Conservation (phyloP, 1,284 basidiomycete species). For the Sporisorium graminicola region DNA sequence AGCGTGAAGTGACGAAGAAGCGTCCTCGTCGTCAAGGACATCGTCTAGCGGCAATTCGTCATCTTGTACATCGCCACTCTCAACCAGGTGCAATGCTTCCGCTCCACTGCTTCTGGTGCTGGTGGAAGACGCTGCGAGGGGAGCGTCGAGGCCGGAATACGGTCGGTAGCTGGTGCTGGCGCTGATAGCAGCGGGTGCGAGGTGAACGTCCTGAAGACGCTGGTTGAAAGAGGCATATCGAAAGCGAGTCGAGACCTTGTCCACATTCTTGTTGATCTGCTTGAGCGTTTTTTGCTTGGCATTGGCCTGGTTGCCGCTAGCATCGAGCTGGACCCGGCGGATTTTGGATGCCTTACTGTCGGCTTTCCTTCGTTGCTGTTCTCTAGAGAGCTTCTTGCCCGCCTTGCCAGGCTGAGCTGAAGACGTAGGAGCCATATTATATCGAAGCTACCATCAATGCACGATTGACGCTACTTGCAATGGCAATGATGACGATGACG, state of each 20-base stretch:
- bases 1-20: constrained; percentile 48
- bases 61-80: constrained; percentile 4
- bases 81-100: constrained; percentile 7
- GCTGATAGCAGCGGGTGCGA: constrained; percentile 53
- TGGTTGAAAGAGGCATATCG: constrained; percentile 69
- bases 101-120: constrained; percentile 18
- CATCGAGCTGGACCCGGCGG: constrained; percentile 42
- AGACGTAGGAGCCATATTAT: constrained; percentile 31
- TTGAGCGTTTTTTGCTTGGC: constrained; percentile 52
- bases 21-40: constrained; percentile 42
- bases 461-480: background rate
- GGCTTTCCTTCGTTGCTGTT: constrained; percentile 46
- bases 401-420: constrained; percentile 28
- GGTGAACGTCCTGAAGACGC: constrained; percentile 63
- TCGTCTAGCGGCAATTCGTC: constrained; percentile 11
- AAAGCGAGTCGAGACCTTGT: constrained; percentile 52
- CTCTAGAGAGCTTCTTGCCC: constrained; percentile 47
- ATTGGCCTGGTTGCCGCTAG: constrained; percentile 41
- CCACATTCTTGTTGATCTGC: constrained; percentile 50
- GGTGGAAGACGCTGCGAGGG: constrained; percentile 20
- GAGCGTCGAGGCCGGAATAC: constrained; percentile 59
- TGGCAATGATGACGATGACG: background rate
- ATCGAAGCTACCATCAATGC: constrained; percentile 4
- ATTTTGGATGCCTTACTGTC: constrained; percentile 47
- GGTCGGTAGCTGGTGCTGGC: constrained; percentile 50